Evolutionary conservation across 2,329 filamentous ascomycete genomes (phyloP).

Genomic region (Triangularia verruculosa): DNA sequence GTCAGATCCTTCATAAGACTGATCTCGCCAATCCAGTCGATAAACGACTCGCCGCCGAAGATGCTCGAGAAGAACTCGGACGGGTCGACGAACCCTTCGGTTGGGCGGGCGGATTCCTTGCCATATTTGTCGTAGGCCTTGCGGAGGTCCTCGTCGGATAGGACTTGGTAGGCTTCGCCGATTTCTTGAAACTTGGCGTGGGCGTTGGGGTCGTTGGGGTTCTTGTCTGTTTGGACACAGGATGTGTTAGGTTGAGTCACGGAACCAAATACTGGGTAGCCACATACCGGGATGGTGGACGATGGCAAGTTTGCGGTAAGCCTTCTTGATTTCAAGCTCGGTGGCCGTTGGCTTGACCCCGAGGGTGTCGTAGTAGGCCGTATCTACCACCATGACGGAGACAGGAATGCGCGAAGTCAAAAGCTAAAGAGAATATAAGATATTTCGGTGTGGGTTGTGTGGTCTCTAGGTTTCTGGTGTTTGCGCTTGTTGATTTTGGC

Average conservation of each 20-base stretch:
- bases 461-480: not conserved
- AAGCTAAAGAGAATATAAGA: not conserved
- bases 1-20: slow-evolving; percentile 98
- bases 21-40: slow-evolving; percentile 97
- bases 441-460: not conserved
- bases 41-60: slow-evolving; percentile 93
- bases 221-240: slow-evolving; percentile 75
- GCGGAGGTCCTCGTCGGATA: slow-evolving; percentile 82
- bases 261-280: not conserved
- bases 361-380: slow-evolving; percentile 81
- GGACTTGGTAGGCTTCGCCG: slow-evolving; percentile 71
- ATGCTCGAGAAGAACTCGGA: slow-evolving; percentile 98
- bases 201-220: slow-evolving; percentile 90
- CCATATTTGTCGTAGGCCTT: slow-evolving; percentile 95
- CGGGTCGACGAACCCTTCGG: slow-evolving; percentile 91
- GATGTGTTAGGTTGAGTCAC: slow-evolving; percentile 16
- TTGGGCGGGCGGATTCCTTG: slow-evolving; percentile 89
- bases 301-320: slow-evolving; percentile 92
- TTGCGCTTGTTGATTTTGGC: not conserved
- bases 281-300: slow-evolving; percentile 78
- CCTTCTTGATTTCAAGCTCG: slow-evolving; percentile 94
- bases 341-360: slow-evolving; percentile 81
- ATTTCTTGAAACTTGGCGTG: slow-evolving; percentile 93
- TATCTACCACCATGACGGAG: slow-evolving; percentile 77
- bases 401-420: not conserved